Conservation (phyloP, 768 basidiomycete genomes). For the Pleurotus sapidus region DNA sequence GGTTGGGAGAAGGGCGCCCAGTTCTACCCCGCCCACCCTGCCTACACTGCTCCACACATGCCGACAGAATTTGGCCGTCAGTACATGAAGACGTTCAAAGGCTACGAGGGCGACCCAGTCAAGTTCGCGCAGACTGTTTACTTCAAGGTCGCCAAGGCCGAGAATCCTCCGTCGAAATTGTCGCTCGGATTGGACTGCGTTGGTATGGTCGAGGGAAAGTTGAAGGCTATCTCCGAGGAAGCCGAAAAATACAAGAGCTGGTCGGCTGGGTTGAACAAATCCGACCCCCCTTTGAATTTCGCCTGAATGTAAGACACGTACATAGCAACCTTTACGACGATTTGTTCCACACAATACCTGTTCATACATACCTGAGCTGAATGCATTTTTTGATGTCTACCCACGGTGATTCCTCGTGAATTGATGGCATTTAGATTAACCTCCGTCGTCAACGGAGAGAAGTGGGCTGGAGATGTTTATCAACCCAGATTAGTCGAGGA, state of each 20-base stretch:
- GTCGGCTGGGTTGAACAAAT: slow-evolving; percentile 3
- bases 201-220: slow-evolving; percentile 1
- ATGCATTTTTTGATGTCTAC: background rate
- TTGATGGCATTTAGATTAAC: too few relatives aligned
- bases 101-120: slow-evolving; percentile 8
- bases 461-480: too few relatives aligned
- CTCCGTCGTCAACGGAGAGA: too few relatives aligned
- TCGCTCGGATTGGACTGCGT: slow-evolving; percentile 2
- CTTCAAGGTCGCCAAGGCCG: slow-evolving; percentile 5
- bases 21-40: slow-evolving; percentile 14
- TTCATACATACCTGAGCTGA: background rate
- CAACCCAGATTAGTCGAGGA: too few relatives aligned
- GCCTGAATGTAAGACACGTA: background rate
- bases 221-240: background rate
- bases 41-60: slow-evolving; percentile 12
- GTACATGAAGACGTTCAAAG: slow-evolving; percentile 2
- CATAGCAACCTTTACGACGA: background rate
- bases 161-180: background rate
- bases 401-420: too few relatives aligned
- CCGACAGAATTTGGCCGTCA: slow-evolving; percentile 1
- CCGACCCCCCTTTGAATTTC: slow-evolving; percentile 10
- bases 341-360: background rate
- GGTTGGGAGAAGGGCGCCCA: slow-evolving; percentile 10
- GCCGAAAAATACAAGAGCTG: slow-evolving; percentile 1
- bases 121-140: slow-evolving; percentile 7